A percentile compares a stretch with the other conserved stretches of the same genome.
phyloP scores from a whole-genome alignment of 805 yeast species.

The Monosporozyma unispora region DNA sequence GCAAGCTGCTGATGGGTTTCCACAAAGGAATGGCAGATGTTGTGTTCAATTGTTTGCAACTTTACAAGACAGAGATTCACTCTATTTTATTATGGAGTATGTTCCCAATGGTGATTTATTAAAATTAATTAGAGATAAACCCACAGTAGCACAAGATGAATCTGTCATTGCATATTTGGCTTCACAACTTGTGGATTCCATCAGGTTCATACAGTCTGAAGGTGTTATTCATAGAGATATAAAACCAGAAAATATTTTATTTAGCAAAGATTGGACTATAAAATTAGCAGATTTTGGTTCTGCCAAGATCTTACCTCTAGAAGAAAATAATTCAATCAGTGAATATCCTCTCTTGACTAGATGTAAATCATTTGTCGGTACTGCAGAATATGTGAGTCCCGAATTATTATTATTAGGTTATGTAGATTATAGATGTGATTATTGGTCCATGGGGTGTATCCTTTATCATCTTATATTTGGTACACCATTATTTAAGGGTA shows the following conservation, averaged over 20 bases:
- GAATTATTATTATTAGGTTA: constrained; percentile 50
- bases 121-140: constrained; percentile 46
- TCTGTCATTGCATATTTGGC: constrained; percentile 57
- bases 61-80: constrained; percentile 64
- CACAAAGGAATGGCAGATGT: neutral
- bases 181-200: constrained; percentile 70
- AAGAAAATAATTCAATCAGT: constrained; percentile 17
- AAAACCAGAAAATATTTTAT: constrained; percentile 28
- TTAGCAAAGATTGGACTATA: constrained; percentile 78
- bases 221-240: constrained; percentile 37
- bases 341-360: constrained; percentile 58
- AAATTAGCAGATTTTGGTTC: constrained; percentile 94
- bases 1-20: constrained; percentile 44
- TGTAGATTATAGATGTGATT: constrained; percentile 86
- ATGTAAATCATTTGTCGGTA: constrained; percentile 55
- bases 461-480: constrained; percentile 93
- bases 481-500: constrained; percentile 75
- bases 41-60: constrained; percentile 62
- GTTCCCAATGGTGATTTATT: constrained; percentile 74
- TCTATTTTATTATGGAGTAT: constrained; percentile 68
- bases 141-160: constrained; percentile 58
- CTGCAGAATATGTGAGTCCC: constrained; percentile 59
- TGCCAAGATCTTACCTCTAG: constrained; percentile 51
- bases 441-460: constrained; percentile 97
- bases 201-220: constrained; percentile 78